Evolutionary conservation across 1,284 basidiomycete species (phyloP).

Genomic region (Entoloma clypeatum): DNA sequence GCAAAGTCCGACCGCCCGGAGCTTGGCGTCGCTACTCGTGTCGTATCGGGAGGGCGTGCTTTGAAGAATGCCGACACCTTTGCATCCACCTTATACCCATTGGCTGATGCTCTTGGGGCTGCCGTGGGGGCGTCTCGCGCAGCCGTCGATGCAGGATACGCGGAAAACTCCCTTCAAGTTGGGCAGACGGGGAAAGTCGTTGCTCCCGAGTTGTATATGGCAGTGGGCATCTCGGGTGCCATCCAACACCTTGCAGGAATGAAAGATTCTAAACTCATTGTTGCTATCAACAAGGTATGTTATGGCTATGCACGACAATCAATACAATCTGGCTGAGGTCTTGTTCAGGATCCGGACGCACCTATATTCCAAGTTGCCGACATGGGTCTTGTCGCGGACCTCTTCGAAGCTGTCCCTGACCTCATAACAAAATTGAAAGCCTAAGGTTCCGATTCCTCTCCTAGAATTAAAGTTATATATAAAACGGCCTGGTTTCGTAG

Average conservation of each 20-base stretch:
- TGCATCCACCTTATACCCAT: slow-evolving; percentile 82
- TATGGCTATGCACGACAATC: background rate
- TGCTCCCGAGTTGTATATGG: slow-evolving; percentile 93
- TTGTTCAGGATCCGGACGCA: slow-evolving; percentile 83
- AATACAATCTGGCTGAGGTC: slow-evolving; percentile 16
- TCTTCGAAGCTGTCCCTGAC: slow-evolving; percentile 87
- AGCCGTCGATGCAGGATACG: slow-evolving; percentile 97
- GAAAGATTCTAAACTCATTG: slow-evolving; percentile 99
- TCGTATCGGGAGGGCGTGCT: slow-evolving; percentile 95
- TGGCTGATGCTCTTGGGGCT: slow-evolving; percentile 91
- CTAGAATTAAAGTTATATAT: slow-evolving; percentile 19
- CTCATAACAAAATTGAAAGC: slow-evolving; percentile 80
- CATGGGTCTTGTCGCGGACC: slow-evolving; percentile 88
- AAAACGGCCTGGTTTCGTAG: slow-evolving; percentile 36
- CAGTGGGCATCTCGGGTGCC: slow-evolving; percentile 95
- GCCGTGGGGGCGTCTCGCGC: slow-evolving; percentile 97
- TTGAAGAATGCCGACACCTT: slow-evolving; percentile 96
- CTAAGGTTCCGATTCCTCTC: slow-evolving; percentile 21
- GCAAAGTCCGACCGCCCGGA: slow-evolving; percentile 94
- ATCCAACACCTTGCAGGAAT: slow-evolving; percentile 99
- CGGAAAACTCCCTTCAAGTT: slow-evolving; percentile 97
- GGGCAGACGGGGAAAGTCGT: slow-evolving; percentile 99
- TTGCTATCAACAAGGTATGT: slow-evolving; percentile 93
- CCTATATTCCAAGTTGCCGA: slow-evolving; percentile 99
- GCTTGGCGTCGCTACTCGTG: slow-evolving; percentile 80